Evolutionary conservation across 176 grass and related monocot genomes (phyloP), one percentile per base, ranked within the genome.

Genomic region (Puya raimondii): DNA sequence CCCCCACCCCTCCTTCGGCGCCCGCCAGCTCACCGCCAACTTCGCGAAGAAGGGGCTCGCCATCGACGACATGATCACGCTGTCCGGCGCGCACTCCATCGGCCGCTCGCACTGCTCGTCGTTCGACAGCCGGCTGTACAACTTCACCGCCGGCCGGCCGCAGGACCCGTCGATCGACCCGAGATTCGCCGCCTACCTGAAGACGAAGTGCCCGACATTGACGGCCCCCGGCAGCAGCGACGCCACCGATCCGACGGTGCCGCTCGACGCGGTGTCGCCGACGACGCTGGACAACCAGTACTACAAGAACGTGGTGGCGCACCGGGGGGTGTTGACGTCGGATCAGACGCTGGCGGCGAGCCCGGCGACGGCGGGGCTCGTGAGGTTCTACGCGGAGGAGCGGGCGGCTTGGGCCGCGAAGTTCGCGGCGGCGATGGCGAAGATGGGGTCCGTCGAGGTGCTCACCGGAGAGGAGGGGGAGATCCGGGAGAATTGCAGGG

Each of bases 101-200:
- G 84, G 84, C 58, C 80, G 79, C 64, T 78, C 84, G 4, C 79
- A 78, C 65, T 86, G 84, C 79, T 76, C 79, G 0, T 74, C 78
- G 0, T 81, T 85, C 78, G 76, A 78, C 1, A 21, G 42, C 25
- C 69, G 83, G 1, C 64, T 85, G 2, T 85, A 85, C 83, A 78
- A 74, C 74, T 70, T 73, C 25, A 56, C n/a, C 16, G 73, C 78
- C 1, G 10, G 1, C 42, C 47, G 49, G 15, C 73, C 68, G 15
- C 63, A 75, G 13, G 83, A 85, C 51, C 83, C 83, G 1, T 53
- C 78, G 54, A 49, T 85, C 2, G 69, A 70, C 10, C 33, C 42
- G 48, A 48, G 20, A 4, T 73, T 81, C 20, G 83, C 78, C 0
- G 74, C 54, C 15, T 29, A 11, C 16, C 47, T 85, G 63, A 85